phyloP scores from a whole-genome alignment of 371 early-diverging fungal species.

The Funneliformis caledonium region DNA sequence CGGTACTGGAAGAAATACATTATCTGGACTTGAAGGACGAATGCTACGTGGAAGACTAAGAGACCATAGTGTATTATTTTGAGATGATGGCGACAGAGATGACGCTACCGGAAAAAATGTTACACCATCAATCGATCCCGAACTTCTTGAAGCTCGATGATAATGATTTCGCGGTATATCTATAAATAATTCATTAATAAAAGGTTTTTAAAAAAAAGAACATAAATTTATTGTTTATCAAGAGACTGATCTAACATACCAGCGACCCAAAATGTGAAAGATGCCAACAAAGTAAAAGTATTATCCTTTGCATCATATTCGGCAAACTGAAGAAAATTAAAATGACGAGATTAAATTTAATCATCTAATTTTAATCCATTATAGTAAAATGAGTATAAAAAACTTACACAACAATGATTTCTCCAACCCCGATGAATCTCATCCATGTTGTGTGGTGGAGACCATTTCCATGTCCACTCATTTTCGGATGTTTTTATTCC shows the following conservation, averaged over 20 bases:
- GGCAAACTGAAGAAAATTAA: slow-evolving; percentile 27
- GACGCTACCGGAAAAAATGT: slow-evolving; percentile 17
- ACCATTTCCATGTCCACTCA: slow-evolving; percentile 40
- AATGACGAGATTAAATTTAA: not conserved
- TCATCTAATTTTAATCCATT: not conserved
- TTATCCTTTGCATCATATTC: slow-evolving; percentile 37
- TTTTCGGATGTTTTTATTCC: not conserved
- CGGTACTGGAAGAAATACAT: slow-evolving; percentile 6
- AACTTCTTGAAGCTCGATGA: slow-evolving; percentile 32
- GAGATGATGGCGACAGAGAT: slow-evolving; percentile 4
- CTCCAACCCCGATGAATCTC: slow-evolving; percentile 39
- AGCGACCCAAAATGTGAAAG: slow-evolving; percentile 41
- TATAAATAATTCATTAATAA: not conserved
- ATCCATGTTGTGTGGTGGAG: slow-evolving; percentile 37
- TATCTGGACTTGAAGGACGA: slow-evolving; percentile 37
- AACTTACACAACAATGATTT: slow-evolving; percentile 39
- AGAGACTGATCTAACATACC: slow-evolving; percentile 7
- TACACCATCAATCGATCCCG: slow-evolving; percentile 18
- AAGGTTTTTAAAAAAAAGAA: not conserved
- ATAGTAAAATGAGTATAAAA: not conserved
- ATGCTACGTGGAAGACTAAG: not conserved
- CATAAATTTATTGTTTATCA: not conserved
- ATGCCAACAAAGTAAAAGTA: slow-evolving; percentile 26
- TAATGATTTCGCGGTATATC: not conserved
- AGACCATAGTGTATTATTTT: not conserved